Base-by-base conservation (phyloP, 2,329 filamentous ascomycete genomes). In the Fusarium sp. region DNA sequence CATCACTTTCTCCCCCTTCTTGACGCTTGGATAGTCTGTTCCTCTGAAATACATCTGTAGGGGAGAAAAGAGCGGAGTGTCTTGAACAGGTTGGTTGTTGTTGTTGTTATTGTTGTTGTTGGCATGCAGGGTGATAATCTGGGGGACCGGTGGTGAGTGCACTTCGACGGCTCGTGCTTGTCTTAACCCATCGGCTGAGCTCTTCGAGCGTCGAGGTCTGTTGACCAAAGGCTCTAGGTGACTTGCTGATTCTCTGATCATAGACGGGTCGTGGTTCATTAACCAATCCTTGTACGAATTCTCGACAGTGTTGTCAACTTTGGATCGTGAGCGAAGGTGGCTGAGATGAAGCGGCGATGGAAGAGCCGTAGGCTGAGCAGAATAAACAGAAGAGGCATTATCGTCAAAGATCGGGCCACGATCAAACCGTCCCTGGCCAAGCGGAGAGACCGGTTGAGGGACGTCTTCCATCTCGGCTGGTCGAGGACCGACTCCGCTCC, bases 1-100 rank as follows among this genome's bases (percentile, higher is more conserved):
- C 73, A 89, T 74, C 5, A 78, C 82, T 78, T 88, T 88, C 37
- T 79, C 79, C 0, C 81, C 80, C 48, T 76, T 82, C 64, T 79
- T 83, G 40, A 71, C 66, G 7, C 72, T 71, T 3, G 82, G 79
- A 14, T 78, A 77, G 13, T 75, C 79, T n/a, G 77, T 67, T 5
- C 76, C 79, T 30, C 78, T 76, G 52, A 84, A 81, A 49, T 82
- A 82, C 0, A 82, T 74, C 7, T 78, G 77, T 3, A 84, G 73
- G 1, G 82, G 83, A 4, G 81, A 84, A 61, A 80, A 84, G 0
- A 73, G 65, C 24, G 74, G 72, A 20, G 69, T 75, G 15, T 70
- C 35, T 49, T 44, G 54, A 28, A 44, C 19, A 17, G 60, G 5
- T 24, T 48, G 49, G 43, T 54, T 17, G 35, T 71, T 43, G 43